Percentiles rank a stretch among this genome's conserved stretches.
phyloP scores from a whole-genome alignment of 768 basidiomycete genomes.

The Mrakia gelida region DNA sequence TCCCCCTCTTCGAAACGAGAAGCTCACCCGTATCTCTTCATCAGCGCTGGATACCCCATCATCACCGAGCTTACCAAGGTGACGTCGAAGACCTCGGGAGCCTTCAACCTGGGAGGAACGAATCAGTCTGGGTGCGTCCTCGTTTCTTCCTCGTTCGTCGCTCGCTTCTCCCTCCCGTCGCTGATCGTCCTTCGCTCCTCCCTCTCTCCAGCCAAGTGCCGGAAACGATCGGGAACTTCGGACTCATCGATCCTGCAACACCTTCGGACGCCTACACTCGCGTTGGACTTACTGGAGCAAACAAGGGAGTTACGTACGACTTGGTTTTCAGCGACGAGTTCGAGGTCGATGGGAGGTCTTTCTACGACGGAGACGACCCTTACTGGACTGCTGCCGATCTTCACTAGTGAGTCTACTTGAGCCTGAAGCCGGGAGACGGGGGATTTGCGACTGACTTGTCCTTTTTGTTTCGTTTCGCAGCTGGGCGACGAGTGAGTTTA shows the following conservation, averaged over 20 bases:
- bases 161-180: not conserved
- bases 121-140: slow-evolving; percentile 61
- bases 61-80: slow-evolving; percentile 53
- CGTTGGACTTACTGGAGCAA: not conserved
- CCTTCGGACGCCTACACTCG: slow-evolving; percentile 48
- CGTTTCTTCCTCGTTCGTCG: not conserved
- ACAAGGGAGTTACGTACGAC: slow-evolving; percentile 67
- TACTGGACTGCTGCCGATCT: slow-evolving; percentile 72
- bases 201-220: slow-evolving; percentile 60
- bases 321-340: slow-evolving; percentile 89
- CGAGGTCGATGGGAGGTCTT: slow-evolving; percentile 56
- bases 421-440: too few relatives aligned
- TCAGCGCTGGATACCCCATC: slow-evolving; percentile 73
- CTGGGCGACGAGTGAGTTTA: slow-evolving; percentile 13
- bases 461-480: not conserved
- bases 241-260: slow-evolving; percentile 55
- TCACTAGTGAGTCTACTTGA: slow-evolving; percentile 7
- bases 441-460: not conserved
- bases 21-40: not conserved
- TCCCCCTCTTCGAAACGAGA: slow-evolving; percentile 15
- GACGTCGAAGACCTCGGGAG: slow-evolving; percentile 43
- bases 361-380: slow-evolving; percentile 62
- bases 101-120: slow-evolving; percentile 84
- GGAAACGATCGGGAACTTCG: slow-evolving; percentile 60
- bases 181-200: not conserved